A percentile compares a stretch with the other conserved stretches of the same genome.
phyloP scores from a whole-genome alignment of 345 rosid genomes.

The Acer negundo region DNA sequence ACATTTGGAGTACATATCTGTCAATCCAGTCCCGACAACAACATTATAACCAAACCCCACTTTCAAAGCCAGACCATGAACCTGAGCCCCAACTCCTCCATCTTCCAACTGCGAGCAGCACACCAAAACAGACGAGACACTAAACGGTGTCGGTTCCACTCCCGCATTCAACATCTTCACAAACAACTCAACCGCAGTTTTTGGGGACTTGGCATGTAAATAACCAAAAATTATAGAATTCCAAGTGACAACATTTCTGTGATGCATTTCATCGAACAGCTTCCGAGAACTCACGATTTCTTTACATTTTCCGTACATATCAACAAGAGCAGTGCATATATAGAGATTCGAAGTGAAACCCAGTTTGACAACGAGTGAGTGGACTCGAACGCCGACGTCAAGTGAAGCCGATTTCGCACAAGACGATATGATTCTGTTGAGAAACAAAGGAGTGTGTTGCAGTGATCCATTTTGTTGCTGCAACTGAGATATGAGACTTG shows the following conservation, averaged over 20 bases:
- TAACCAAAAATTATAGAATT: slow-evolving; percentile 39
- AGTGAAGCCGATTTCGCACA: slow-evolving; percentile 28
- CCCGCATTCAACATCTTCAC: slow-evolving; percentile 23
- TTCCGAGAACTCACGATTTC: slow-evolving; percentile 20
- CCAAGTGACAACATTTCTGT: slow-evolving; percentile 37
- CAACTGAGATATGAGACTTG: neutral
- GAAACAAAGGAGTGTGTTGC: slow-evolving; percentile 16
- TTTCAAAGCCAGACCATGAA: slow-evolving; percentile 37
- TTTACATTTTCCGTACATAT: slow-evolving; percentile 32
- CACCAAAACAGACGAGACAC: slow-evolving; percentile 24
- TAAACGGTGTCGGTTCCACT: slow-evolving; percentile 14
- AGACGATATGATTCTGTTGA: slow-evolving; percentile 31
- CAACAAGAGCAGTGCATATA: slow-evolving; percentile 31
- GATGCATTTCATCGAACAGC: slow-evolving; percentile 33
- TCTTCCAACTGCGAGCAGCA: slow-evolving; percentile 35
- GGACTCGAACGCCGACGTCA: slow-evolving; percentile 34
- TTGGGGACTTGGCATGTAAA: slow-evolving; percentile 23
- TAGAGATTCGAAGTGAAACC: slow-evolving; percentile 36
- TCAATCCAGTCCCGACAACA: slow-evolving; percentile 35
- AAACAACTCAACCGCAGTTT: slow-evolving; percentile 23
- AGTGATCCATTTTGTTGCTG: slow-evolving; percentile 16
- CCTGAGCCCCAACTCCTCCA: slow-evolving; percentile 30
- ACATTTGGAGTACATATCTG: slow-evolving; percentile 39
- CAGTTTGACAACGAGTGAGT: slow-evolving; percentile 29
- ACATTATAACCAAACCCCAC: slow-evolving; percentile 27